Percentiles rank a stretch among this genome's conserved stretches.
Evolutionary conservation across 345 rosid species (phyloP).

Genomic region (Luvunga scandens): DNA sequence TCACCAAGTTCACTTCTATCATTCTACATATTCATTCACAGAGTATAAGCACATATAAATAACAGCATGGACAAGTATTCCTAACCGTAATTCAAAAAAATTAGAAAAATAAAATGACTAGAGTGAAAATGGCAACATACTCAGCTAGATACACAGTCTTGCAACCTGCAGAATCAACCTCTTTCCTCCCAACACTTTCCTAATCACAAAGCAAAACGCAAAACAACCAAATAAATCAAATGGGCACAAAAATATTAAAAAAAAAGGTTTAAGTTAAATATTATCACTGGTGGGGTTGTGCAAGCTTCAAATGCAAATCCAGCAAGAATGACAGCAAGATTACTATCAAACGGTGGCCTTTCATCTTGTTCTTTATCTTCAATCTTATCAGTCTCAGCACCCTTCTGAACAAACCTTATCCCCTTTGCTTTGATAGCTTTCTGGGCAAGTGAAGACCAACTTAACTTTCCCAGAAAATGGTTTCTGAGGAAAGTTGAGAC

Average conservation of each 20-base stretch:
- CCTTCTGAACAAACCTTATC: slow-evolving; percentile 20
- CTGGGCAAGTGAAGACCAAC: slow-evolving; percentile 12
- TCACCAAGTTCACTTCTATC: not conserved
- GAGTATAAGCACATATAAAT: not conserved
- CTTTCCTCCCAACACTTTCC: slow-evolving; percentile 66
- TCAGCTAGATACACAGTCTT: slow-evolving; percentile 75
- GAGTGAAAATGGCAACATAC: slow-evolving; percentile 41
- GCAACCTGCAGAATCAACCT: slow-evolving; percentile 79
- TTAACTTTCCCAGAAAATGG: slow-evolving; percentile 24
- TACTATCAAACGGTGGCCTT: slow-evolving; percentile 74
- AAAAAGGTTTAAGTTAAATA: not conserved
- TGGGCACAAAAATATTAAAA: not conserved
- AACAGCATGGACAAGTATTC: not conserved
- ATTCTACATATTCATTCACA: not conserved
- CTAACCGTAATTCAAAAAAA: no score
- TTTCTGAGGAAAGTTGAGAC: slow-evolving; percentile 26
- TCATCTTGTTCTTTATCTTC: slow-evolving; percentile 28
- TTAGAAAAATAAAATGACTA: not conserved
- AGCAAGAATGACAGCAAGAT: slow-evolving; percentile 88
- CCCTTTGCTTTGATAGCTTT: slow-evolving; percentile 14
- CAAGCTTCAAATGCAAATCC: slow-evolving; percentile 93
- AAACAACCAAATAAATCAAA: not conserved
- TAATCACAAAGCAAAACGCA: slow-evolving; percentile 20
- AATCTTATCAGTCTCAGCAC: slow-evolving; percentile 30
- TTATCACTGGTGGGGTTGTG: slow-evolving; percentile 61